These are phyloP conservation scores for Ailanthus altissimus DNA, from an alignment of 345 rosid genomes.

Conservation along the genomic window DNA sequence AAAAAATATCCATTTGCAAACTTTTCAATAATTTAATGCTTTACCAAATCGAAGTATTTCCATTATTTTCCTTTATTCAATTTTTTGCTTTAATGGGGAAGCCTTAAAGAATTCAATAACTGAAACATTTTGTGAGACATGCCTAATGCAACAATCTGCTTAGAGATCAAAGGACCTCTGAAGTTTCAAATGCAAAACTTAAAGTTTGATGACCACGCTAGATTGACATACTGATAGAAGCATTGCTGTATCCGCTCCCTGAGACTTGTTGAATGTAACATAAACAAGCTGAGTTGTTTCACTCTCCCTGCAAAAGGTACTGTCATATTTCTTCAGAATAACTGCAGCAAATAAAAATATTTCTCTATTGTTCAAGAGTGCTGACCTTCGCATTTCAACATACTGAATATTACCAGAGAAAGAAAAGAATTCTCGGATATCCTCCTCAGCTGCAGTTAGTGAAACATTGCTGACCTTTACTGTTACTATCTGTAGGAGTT, in stretches of 20 bases:
- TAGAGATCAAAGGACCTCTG: background rate
- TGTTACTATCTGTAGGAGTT: constrained; percentile 43
- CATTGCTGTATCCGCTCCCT: constrained; percentile 52
- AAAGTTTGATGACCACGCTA: background rate
- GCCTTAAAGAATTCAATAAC: background rate
- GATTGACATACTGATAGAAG: constrained; percentile 48
- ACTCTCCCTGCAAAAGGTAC: constrained; percentile 33
- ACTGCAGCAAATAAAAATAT: background rate
- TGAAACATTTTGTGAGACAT: background rate
- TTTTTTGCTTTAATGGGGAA: background rate
- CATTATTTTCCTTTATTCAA: too few relatives aligned
- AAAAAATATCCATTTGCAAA: background rate
- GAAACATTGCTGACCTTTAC: constrained; percentile 54
- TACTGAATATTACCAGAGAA: constrained; percentile 49
- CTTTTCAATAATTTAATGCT: background rate
- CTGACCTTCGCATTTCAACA: constrained; percentile 50
- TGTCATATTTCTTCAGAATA: constrained; percentile 6
- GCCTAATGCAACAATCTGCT: background rate
- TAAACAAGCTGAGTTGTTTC: constrained; percentile 42
- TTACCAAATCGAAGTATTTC: background rate
- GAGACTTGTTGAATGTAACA: constrained; percentile 45
- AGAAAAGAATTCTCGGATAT: constrained; percentile 54
- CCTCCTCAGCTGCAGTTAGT: constrained; percentile 30
- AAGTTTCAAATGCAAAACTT: background rate
- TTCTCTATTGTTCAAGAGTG: background rate